phyloP scores from a whole-genome alignment of 768 basidiomycete genomes.

The Exidia glandulosa region DNA sequence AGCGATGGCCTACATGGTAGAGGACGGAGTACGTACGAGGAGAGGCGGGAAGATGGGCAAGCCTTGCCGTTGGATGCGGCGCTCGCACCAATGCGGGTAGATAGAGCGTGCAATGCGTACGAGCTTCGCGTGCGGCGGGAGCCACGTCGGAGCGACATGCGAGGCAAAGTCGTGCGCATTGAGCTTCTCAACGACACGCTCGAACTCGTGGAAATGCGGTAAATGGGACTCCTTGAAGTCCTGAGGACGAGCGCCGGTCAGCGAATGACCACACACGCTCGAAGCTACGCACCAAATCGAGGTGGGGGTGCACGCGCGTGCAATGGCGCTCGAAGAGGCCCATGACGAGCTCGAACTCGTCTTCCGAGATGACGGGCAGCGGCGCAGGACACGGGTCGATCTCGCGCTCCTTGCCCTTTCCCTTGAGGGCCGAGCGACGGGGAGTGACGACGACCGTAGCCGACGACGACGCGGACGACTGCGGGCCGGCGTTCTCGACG shows the following conservation, averaged over 20 bases:
- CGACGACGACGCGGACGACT: constrained; percentile 38
- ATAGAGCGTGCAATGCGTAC: constrained; percentile 57
- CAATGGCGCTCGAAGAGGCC: constrained; percentile 85
- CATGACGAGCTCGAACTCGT: constrained; percentile 94
- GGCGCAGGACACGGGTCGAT: constrained; percentile 31
- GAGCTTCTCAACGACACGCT: constrained; percentile 54
- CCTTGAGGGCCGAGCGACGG: constrained; percentile 47
- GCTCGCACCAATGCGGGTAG: constrained; percentile 86
- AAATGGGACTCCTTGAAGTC: background rate
- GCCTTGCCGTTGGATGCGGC: constrained; percentile 69
- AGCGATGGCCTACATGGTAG: background rate
- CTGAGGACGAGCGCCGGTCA: background rate
- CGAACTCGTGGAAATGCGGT: constrained; percentile 28
- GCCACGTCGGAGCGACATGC: constrained; percentile 54
- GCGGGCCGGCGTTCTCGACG: constrained; percentile 75
- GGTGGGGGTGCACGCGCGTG: constrained; percentile 77
- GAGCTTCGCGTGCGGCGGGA: constrained; percentile 54
- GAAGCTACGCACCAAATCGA: constrained; percentile 65
- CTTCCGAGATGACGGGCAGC: constrained; percentile 53
- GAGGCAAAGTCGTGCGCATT: constrained; percentile 56
- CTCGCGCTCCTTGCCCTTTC: constrained; percentile 79
- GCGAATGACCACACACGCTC: background rate
- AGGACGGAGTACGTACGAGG: constrained; percentile 49
- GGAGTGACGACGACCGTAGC: constrained; percentile 23
- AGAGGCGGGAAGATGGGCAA: constrained; percentile 78